phyloP scores from a whole-genome alignment of 148 eudicot genomes.

The Salicornia ramosissima region DNA sequence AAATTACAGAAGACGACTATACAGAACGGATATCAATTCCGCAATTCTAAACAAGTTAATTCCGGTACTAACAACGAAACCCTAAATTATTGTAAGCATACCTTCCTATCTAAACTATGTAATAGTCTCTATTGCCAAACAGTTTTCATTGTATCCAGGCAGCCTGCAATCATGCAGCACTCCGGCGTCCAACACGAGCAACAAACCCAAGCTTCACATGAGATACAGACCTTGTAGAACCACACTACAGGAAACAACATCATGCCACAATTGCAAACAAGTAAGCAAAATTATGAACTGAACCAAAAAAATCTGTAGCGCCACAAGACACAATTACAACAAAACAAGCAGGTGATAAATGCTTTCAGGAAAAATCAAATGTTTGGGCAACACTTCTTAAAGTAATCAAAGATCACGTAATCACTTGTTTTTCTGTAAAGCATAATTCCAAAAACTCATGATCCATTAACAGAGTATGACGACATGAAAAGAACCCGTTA shows the following conservation, averaged over 20 bases:
- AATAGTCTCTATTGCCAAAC: not conserved
- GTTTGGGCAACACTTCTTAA: too few relatives aligned
- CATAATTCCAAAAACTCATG: not conserved
- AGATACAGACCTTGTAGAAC: conserved; percentile 27
- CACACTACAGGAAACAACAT: conserved; percentile 22
- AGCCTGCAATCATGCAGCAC: not conserved
- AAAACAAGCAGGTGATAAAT: too few relatives aligned
- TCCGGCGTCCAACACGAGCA: conserved; percentile 30
- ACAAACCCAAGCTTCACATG: conserved; percentile 22
- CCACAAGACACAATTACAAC: too few relatives aligned
- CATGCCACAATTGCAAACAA: not conserved
- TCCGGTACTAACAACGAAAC: too few relatives aligned
- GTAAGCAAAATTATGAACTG: not conserved
- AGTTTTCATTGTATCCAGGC: not conserved
- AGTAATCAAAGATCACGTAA: not conserved
- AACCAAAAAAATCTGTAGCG: too few relatives aligned
- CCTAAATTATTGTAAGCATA: too few relatives aligned
- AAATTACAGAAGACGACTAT: too few relatives aligned
- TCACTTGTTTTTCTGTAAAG: not conserved
- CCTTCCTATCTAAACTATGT: too few relatives aligned
- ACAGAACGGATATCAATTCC: too few relatives aligned
- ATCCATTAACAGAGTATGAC: not conserved
- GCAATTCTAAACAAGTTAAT: too few relatives aligned
- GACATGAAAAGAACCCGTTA: not conserved
- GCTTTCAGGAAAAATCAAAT: too few relatives aligned